A percentile compares a stretch with the other conserved stretches of the same genome.
Conservation (phyloP, 2,329 filamentous ascomycete species). For the Orbilia oligospora region DNA sequence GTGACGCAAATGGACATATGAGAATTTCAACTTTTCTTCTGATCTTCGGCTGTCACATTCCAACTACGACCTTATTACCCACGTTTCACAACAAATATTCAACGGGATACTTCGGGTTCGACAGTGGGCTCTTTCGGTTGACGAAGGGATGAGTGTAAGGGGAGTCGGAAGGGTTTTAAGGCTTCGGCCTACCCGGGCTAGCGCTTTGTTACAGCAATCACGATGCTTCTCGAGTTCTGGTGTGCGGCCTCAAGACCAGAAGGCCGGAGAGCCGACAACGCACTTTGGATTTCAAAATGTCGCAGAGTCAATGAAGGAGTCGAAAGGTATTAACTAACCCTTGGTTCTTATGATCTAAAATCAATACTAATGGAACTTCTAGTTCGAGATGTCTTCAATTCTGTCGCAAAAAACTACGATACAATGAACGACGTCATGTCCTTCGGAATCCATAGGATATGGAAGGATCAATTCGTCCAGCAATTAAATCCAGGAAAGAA, state of each 20-base stretch:
- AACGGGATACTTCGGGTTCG: conserved; percentile 11
- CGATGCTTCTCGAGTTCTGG: conserved; percentile 43
- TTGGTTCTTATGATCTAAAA: not conserved
- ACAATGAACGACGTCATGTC: conserved; percentile 99
- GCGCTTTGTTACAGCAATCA: conserved; percentile 23
- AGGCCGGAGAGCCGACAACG: conserved; percentile 69
- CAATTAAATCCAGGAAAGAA: conserved; percentile 84
- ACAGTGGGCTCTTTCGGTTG: conserved; percentile 9
- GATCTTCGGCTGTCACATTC: conserved; percentile 7
- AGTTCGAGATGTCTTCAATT: conserved; percentile 93
- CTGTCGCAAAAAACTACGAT: conserved; percentile 93
- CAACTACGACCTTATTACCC: conserved; percentile 10
- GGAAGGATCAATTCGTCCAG: conserved; percentile 97
- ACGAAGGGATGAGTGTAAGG: conserved; percentile 54
- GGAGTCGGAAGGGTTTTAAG: conserved; percentile 33
- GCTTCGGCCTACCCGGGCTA: conserved; percentile 31
- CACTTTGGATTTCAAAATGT: conserved; percentile 94
- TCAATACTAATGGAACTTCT: conserved; percentile 11
- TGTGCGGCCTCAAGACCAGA: conserved; percentile 44
- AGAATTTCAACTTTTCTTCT: conserved; percentile 42
- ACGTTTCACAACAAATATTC: conserved; percentile 15
- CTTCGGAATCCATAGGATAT: conserved; percentile 93
- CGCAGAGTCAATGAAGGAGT: conserved; percentile 82
- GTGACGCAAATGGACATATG: conserved; percentile 45
- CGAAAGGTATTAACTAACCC: conserved; percentile 69